Percentiles rank a stretch among this genome's conserved stretches.
phyloP scores from a whole-genome alignment of 129 eudicot species.

The Arctium lappa region DNA sequence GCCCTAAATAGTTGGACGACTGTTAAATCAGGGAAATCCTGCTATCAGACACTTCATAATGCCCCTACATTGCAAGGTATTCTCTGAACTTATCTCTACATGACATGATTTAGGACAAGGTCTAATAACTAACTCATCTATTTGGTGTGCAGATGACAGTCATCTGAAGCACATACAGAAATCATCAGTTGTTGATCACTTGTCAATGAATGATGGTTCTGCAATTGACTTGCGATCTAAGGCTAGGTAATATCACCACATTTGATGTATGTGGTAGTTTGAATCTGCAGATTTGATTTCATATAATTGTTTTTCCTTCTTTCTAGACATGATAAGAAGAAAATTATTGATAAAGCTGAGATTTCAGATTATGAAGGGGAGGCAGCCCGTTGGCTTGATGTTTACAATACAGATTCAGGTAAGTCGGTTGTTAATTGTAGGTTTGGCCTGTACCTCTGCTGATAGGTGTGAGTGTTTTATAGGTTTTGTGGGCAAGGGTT shows the following conservation, averaged over 20 bases:
- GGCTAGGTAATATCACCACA: slow-evolving; percentile 34
- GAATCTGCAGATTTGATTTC: slow-evolving; percentile 18
- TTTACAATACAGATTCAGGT: slow-evolving; percentile 28
- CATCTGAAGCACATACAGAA: slow-evolving; percentile 19
- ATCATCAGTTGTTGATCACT: slow-evolving; percentile 23
- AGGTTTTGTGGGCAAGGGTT: not conserved
- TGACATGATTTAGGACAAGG: not conserved
- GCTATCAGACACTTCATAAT: not conserved
- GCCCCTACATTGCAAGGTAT: slow-evolving; percentile 39
- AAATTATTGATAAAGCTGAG: slow-evolving; percentile 18
- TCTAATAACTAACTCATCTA: not conserved
- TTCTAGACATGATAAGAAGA: slow-evolving; percentile 41
- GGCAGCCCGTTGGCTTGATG: slow-evolving; percentile 19
- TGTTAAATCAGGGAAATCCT: slow-evolving; percentile 19
- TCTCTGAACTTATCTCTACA: slow-evolving; percentile 7
- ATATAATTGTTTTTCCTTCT: slow-evolving; percentile 21
- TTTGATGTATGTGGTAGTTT: not conserved
- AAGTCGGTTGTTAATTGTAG: slow-evolving; percentile 1
- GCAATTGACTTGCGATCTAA: slow-evolving; percentile 22
- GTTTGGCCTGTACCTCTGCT: slow-evolving; percentile 8
- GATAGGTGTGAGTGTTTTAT: not conserved
- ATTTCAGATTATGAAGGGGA: slow-evolving; percentile 28
- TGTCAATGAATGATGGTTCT: slow-evolving; percentile 11
- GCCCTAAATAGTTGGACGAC: slow-evolving; percentile 27
- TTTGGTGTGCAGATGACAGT: slow-evolving; percentile 35